Conservation (phyloP, 2,329 filamentous ascomycete genomes). For the Aspergillus phoenicis region DNA sequence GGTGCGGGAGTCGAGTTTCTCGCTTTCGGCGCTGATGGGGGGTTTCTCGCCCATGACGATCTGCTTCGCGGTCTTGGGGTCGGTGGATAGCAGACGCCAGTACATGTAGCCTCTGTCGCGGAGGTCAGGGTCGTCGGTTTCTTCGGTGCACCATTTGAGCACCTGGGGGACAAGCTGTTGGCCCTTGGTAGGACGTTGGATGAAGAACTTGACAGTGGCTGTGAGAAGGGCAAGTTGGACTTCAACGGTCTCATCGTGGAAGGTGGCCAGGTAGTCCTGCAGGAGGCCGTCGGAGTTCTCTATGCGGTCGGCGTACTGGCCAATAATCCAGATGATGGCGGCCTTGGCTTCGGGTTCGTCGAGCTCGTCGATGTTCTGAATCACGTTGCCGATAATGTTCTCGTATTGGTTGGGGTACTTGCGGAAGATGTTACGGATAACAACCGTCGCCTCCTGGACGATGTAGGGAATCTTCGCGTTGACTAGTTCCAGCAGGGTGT, state of each 20-base stretch:
- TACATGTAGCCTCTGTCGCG: conserved; percentile 98
- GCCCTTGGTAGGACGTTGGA: conserved; percentile 91
- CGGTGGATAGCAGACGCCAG: conserved; percentile 92
- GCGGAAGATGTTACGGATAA: conserved; percentile 98
- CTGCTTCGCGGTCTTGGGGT: conserved; percentile 80
- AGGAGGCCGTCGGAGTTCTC: conserved; percentile 93
- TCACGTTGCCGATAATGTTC: conserved; percentile 92
- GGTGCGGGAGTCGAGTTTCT: conserved; percentile 86
- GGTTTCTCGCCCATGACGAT: conserved; percentile 98
- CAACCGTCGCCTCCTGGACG: conserved; percentile 96
- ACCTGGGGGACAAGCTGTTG: conserved; percentile 92
- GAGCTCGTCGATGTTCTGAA: conserved; percentile 92
- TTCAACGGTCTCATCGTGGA: conserved; percentile 91
- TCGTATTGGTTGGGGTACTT: conserved; percentile 99
- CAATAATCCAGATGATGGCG: conserved; percentile 99
- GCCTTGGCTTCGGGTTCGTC: conserved; percentile 98
- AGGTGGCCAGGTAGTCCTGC: conserved; percentile 92
- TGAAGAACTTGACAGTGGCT: conserved; percentile 96
- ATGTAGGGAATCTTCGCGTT: conserved; percentile 99
- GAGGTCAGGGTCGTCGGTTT: conserved; percentile 97
- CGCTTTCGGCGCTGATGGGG: conserved; percentile 91
- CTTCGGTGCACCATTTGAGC: conserved; percentile 97
- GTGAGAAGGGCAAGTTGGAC: conserved; percentile 93
- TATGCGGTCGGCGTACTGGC: conserved; percentile 94
- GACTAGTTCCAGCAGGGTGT: conserved; percentile 86